phyloP scores from a whole-genome alignment of 768 basidiomycete genomes.

The Vararia minispora region DNA sequence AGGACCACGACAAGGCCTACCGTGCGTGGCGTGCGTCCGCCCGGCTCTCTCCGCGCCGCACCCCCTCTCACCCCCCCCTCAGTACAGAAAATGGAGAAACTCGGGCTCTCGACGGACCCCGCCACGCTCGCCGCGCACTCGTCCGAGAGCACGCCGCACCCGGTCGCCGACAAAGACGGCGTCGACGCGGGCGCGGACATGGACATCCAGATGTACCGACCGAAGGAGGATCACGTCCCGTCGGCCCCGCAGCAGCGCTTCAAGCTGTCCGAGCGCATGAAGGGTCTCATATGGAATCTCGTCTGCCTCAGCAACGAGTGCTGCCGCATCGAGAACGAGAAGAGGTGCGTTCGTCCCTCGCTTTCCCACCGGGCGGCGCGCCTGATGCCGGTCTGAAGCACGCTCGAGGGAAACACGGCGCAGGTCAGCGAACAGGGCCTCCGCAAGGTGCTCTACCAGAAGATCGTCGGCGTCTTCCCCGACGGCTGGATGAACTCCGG shows the following conservation, averaged over 20 bases:
- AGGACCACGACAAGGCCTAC: constrained; percentile 68
- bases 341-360: constrained; percentile 31
- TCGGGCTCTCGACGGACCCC: constrained; percentile 17
- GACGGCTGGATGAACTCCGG: constrained; percentile 80
- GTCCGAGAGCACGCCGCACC: constrained; percentile 23
- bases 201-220: no score
- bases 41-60: not conserved
- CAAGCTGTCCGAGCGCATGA: constrained; percentile 72
- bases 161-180: constrained; percentile 15
- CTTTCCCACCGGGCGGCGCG: not conserved
- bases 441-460: constrained; percentile 73
- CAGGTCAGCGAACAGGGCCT: constrained; percentile 74
- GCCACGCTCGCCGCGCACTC: constrained; percentile 22
- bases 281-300: constrained; percentile 67
- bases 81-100: constrained; percentile 35
- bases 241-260: constrained; percentile 73
- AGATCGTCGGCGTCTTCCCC: constrained; percentile 77
- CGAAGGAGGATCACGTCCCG: constrained; percentile 22
- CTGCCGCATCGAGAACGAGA: constrained; percentile 58
- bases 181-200: constrained; percentile 21
- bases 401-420: constrained; percentile 55
- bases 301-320: constrained; percentile 77
- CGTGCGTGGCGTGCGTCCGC: constrained; percentile 49
- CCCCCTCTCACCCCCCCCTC: not conserved
- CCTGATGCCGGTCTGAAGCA: constrained; percentile 15